Conservation (phyloP, 352 stramenopile genomes). For the Saprolegnia parasitica region DNA sequence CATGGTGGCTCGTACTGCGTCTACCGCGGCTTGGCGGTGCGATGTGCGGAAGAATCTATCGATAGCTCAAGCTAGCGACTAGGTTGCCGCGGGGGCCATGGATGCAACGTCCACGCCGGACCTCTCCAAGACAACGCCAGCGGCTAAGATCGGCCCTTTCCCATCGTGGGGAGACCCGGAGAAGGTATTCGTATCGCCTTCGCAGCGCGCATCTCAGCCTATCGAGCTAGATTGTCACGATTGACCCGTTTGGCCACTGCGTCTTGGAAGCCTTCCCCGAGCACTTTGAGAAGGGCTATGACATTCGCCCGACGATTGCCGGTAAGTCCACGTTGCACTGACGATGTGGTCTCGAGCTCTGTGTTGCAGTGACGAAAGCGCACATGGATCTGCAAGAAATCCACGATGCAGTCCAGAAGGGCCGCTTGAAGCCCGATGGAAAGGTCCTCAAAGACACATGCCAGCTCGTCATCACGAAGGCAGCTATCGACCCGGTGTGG, state of each 20-base stretch:
- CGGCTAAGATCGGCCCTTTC: conserved; percentile 96
- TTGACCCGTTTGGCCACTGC: conserved; percentile 75
- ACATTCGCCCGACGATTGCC: conserved; percentile 98
- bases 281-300: conserved; percentile 96
- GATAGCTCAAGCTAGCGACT: background rate
- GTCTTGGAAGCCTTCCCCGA: conserved; percentile 85
- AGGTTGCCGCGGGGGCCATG: conserved; percentile 69
- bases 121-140: conserved; percentile 91
- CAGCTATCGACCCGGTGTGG: conserved; percentile 98
- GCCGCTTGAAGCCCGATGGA: conserved; percentile 93
- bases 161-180: conserved; percentile 93
- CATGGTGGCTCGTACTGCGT: conserved; percentile 98
- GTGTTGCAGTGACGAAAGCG: conserved; percentile 73
- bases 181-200: conserved; percentile 48
- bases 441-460: conserved; percentile 91
- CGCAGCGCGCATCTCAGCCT: background rate
- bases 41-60: conserved; percentile 16
- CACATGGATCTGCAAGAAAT: conserved; percentile 99
- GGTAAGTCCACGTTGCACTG: conserved; percentile 29
- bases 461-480: conserved; percentile 94
- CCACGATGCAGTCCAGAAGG: conserved; percentile 90
- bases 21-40: conserved; percentile 95
- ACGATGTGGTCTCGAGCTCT: background rate
- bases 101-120: conserved; percentile 59
- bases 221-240: conserved; percentile 54